Percentiles rank a stretch among this genome's conserved stretches.
These are phyloP conservation scores for Cyathus striatus DNA, from an alignment of 768 basidiomycete species.

Conservation along the genomic window DNA sequence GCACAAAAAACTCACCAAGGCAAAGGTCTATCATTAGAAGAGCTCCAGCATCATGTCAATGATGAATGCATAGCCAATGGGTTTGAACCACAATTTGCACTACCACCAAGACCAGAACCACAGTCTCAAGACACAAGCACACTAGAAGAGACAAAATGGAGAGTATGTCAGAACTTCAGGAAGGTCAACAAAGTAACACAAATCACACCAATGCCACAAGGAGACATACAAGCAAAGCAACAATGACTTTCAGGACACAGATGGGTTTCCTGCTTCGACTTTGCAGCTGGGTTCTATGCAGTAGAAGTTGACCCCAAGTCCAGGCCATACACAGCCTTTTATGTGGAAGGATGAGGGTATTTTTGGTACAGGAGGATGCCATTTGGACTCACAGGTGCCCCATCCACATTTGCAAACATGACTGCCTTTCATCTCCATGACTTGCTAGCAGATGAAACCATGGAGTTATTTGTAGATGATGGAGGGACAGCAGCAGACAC, in stretches of 20 bases:
- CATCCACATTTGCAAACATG: constrained; percentile 25
- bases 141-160: constrained; percentile 14
- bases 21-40: constrained; percentile 21
- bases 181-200: constrained; percentile 25
- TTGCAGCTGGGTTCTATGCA: constrained; percentile 30
- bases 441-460: constrained; percentile 17
- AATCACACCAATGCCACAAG: constrained; percentile 23
- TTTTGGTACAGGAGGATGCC: constrained; percentile 29
- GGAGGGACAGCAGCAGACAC: constrained; percentile 22
- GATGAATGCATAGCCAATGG: constrained; percentile 22
- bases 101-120: constrained; percentile 13
- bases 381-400: constrained; percentile 34
- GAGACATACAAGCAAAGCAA: constrained; percentile 35
- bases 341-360: constrained; percentile 29
- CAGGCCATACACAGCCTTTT: constrained; percentile 26
- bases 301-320: constrained; percentile 9
- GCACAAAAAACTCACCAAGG: constrained; percentile 28
- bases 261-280: constrained; percentile 29
- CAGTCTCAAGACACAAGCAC: background rate
- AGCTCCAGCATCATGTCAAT: constrained; percentile 26
- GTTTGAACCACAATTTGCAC: constrained; percentile 9
- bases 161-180: constrained; percentile 31
- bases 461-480: constrained; percentile 37
- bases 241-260: constrained; percentile 25
- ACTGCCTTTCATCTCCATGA: constrained; percentile 17